A percentile compares a stretch with the other conserved stretches of the same genome.
Evolutionary conservation across 2,329 filamentous ascomycete species (phyloP).

Genomic region (Fusarium denticulatum): DNA sequence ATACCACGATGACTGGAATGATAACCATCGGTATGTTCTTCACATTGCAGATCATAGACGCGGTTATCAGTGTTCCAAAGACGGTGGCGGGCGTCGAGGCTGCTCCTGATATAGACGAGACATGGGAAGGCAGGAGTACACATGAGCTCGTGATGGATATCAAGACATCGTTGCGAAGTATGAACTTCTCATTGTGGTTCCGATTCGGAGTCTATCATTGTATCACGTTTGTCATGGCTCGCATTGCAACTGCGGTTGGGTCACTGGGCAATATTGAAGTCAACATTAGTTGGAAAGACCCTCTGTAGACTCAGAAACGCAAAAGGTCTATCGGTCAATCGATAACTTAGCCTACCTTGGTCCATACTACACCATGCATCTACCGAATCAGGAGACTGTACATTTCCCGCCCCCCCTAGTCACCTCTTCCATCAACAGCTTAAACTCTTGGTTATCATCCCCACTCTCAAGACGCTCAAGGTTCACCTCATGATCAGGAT

Average conservation of each 20-base stretch:
- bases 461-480: neutral
- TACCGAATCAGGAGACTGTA: no score
- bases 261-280: neutral
- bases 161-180: neutral
- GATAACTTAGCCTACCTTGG: no score
- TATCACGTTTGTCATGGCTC: neutral
- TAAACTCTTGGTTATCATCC: constrained; percentile 7
- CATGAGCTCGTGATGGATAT: neutral
- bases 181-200: neutral
- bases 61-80: neutral
- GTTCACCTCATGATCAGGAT: neutral
- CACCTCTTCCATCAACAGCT: neutral
- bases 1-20: rapidly evolving
- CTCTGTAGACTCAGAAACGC: neutral
- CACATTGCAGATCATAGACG: neutral
- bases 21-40: neutral
- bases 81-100: neutral
- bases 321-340: no score
- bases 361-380: no score
- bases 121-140: neutral
- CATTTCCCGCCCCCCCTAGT: neutral
- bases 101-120: neutral
- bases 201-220: neutral
- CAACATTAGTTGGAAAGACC: neutral
- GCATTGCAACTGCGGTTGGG: neutral